Base-by-base conservation (phyloP, 805 yeast species). In the Maudiozyma bulderi region DNA sequence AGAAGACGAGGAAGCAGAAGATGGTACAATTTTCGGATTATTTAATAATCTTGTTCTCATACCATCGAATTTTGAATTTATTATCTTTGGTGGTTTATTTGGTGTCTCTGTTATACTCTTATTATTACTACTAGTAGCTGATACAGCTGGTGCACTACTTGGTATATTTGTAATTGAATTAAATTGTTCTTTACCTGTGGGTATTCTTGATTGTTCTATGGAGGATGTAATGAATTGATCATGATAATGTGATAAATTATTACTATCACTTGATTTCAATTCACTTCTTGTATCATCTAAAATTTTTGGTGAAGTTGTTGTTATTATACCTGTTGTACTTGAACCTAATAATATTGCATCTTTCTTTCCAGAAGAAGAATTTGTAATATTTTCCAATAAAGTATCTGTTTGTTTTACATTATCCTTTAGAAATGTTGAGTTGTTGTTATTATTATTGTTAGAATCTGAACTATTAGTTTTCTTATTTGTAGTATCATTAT, bases 61-160 rank as follows among this genome's bases (percentile, higher is more conserved):
- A 9, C 55, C 67, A 44, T 64, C 66, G 20, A 65, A 52, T 50
- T 59, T 65, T 10, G 69, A 60, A 48, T 64, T 65, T 49, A 63
- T 59, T 40, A 50, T 57, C 40, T 59, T 57, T n/a, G 68, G 68
- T 20, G 14, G 30, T 11, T 29, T 39, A 11, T 26, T 39, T 20
- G 42, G 28, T 39, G 40, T 38, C 10, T 15, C 10, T n/a, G 42
- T 8, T 8, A 28, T 11, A 8, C 29, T 39, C 7, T 28, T n/a
- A 4, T 10, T 11, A 11, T 3, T 11, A n/a, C 11, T n/a, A n/a
- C n/a, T n/a, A n/a, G n/a, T n/a, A 34, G 5, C 37, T 34, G 37
- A 11, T 10, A 3, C 42, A 39, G 42, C 8, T 13, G 38, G 38
- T 20, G 42, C 30, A 28, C 42, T 39, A 26, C 30, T 20, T 20